Evolutionary conservation across 2,329 filamentous ascomycete species (phyloP).

Genomic region (Colletotrichum truncatum): DNA sequence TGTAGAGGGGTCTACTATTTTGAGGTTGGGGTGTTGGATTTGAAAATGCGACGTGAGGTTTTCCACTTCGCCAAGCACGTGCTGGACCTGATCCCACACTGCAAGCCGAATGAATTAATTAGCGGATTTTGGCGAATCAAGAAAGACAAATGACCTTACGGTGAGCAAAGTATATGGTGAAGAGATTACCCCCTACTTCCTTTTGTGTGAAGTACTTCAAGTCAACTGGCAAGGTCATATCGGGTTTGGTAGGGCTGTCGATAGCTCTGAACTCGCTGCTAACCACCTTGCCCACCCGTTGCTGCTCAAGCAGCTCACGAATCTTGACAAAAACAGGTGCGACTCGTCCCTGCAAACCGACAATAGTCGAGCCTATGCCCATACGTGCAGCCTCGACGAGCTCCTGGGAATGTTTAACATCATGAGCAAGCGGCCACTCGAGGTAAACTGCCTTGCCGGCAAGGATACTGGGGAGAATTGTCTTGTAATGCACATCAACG

Average conservation of each 20-base stretch:
- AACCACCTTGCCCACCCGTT: conserved; percentile 59
- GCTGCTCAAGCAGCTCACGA: conserved; percentile 51
- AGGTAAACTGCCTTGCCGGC: conserved; percentile 63
- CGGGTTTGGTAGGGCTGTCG: conserved; percentile 46
- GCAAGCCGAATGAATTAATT: too few species aligned
- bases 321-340: conserved; percentile 54
- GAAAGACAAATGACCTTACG: too few species aligned
- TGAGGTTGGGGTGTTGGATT: conserved; percentile 40
- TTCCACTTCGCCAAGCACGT: conserved; percentile 1
- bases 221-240: conserved; percentile 40
- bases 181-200: conserved; percentile 54
- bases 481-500: conserved; percentile 60
- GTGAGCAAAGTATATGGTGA: conserved; percentile 53
- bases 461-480: conserved; percentile 53
- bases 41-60: conserved; percentile 31
- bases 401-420: conserved; percentile 48
- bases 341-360: conserved; percentile 62
- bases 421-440: conserved; percentile 66
- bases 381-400: conserved; percentile 38
- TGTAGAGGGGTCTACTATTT: neutral
- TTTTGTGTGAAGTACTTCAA: conserved; percentile 59
- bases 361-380: conserved; percentile 42
- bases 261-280: conserved; percentile 55
- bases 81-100: conserved; percentile 7
- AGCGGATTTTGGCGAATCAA: too few species aligned